These are phyloP conservation scores for Penicillium sp. DNA, from an alignment of 2,329 filamentous ascomycete genomes.

Conservation along the genomic window DNA sequence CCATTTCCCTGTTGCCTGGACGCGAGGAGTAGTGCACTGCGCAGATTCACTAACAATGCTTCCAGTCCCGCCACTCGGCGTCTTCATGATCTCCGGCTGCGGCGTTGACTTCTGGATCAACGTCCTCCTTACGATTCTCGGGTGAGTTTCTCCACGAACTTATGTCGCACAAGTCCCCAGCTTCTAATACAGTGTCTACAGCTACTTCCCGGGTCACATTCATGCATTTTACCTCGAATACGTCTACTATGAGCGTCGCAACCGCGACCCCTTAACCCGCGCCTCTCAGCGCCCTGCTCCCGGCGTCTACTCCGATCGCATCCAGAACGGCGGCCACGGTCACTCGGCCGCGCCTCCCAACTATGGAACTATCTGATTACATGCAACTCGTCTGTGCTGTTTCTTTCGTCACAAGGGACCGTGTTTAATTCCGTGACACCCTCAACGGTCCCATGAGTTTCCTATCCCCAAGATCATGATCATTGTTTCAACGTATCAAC, in stretches of 20 bases:
- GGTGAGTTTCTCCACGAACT: constrained; percentile 42
- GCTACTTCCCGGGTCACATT: constrained; percentile 74
- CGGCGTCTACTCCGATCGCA: constrained; percentile 41
- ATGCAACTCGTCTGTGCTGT: background rate
- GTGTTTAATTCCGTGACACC: background rate
- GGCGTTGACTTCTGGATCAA: constrained; percentile 66
- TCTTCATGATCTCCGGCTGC: constrained; percentile 64
- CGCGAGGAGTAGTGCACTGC: background rate
- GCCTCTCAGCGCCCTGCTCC: constrained; percentile 27
- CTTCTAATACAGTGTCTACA: constrained; percentile 24
- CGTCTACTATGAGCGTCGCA: constrained; percentile 70
- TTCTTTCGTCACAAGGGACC: background rate
- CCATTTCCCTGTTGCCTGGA: background rate
- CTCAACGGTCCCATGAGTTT: background rate
- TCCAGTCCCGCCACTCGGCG: constrained; percentile 65
- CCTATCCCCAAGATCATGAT: background rate
- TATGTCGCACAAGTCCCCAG: background rate
- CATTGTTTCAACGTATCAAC: background rate
- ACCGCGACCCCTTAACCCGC: constrained; percentile 23
- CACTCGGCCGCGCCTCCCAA: constrained; percentile 2
- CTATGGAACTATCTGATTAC: constrained; percentile 27
- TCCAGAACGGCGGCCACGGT: constrained; percentile 37
- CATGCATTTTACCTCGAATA: constrained; percentile 82
- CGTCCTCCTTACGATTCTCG: constrained; percentile 64
- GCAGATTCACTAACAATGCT: constrained; percentile 9